Base-by-base conservation (phyloP, 2,329 filamentous ascomycete species). In the Aureobasidium namibiae region DNA sequence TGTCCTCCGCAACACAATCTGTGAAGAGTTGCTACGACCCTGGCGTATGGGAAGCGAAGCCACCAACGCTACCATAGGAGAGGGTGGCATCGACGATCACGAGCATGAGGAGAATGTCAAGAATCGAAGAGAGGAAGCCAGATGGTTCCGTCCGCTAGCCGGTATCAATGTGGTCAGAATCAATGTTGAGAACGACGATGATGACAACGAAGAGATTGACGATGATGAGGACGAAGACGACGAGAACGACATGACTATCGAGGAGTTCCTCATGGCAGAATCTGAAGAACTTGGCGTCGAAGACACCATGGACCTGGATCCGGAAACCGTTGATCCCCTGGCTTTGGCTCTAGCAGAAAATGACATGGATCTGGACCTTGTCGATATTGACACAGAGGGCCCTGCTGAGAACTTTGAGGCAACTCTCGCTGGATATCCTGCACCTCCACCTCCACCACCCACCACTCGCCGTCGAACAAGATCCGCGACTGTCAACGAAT, bases 11-110 rank as follows among this genome's bases (percentile, higher is more conserved):
- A 86, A 84, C 54, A 85, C 88, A 7, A 84, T 99, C 39, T 99
- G 94, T 68, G 90, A 97, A 71, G 90, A 99, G 72, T 82, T 97
- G 67, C 83, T 99, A 62, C 88, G 86, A 65, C 83, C 88, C 1
- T 99, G 94, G 94, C 83, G 86, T 33, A 83, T 87, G 64, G 94
- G 94, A 6, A 97, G 94, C 69, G 82, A 84, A 59, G 94, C 88
- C 7, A 86, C 81, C 45, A 92, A 97, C 70, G 87, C 85, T 21
- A 81, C 84, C 62, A 86, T 94, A 62, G 90, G 89, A 14, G 82
- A 85, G 69, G 82, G 86, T 64, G 90, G 90, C 10, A 86, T 95
- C 24, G 88, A 94, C 69, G 90, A 95, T 67, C 89, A 95, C 66
- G 85, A 89, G 64, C 76, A 78, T 46, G 79, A 87, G 44, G 85